Evolutionary conservation across 176 grass and related monocot species (phyloP).

Genomic region (Carex pumila): DNA sequence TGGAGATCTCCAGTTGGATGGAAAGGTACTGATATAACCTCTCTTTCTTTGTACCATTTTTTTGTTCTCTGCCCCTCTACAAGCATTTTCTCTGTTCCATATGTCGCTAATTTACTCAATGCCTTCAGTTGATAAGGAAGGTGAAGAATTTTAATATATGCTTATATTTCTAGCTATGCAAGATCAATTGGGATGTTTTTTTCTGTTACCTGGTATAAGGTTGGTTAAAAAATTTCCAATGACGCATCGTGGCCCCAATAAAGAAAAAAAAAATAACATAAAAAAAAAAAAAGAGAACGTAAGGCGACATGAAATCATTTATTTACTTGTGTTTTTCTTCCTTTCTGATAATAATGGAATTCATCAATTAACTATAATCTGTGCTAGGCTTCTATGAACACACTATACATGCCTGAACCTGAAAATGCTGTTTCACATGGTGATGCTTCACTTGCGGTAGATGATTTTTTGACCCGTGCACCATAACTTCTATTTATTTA

Average conservation of each 20-base stretch:
- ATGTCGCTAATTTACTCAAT: slow-evolving; percentile 5
- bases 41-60: not conserved
- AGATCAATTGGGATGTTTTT: not conserved
- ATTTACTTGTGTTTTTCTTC: slow-evolving; percentile 5
- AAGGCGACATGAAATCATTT: not conserved
- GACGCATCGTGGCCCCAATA: slow-evolving; percentile 1
- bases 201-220: not conserved
- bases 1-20: slow-evolving; percentile 69
- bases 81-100: not conserved
- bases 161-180: not conserved
- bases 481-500: slow-evolving; percentile 19
- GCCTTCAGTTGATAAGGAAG: not conserved
- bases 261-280: not conserved
- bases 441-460: slow-evolving; percentile 75
- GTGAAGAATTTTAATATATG: not conserved
- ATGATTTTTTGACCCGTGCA: slow-evolving; percentile 66
- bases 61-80: not conserved
- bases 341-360: not conserved
- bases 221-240: not conserved
- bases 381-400: slow-evolving; percentile 50
- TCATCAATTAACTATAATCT: slow-evolving; percentile 15
- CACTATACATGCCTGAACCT: slow-evolving; percentile 84
- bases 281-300: too few relatives aligned
- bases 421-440: slow-evolving; percentile 95
- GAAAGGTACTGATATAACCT: slow-evolving; percentile 50